A percentile compares a stretch with the other conserved stretches of the same genome.
phyloP scores from a whole-genome alignment of 2,329 filamentous ascomycete genomes.

The Cryoendolithus antarcticus region DNA sequence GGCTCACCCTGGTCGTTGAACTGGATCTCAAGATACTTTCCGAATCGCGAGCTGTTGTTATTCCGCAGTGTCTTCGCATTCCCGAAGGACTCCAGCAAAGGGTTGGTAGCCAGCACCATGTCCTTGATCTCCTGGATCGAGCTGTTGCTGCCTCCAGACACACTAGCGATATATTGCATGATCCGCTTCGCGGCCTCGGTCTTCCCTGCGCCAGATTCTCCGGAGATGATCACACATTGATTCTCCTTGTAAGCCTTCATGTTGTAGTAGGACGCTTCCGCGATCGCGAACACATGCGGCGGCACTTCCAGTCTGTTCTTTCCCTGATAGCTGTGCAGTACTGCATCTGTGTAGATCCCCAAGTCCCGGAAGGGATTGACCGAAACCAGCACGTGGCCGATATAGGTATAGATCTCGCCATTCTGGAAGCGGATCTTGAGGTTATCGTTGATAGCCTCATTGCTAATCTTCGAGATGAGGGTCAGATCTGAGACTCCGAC shows the following conservation, averaged over 20 bases:
- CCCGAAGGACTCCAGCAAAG: constrained; percentile 90
- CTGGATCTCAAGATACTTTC: constrained; percentile 94
- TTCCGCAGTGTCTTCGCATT: constrained; percentile 97
- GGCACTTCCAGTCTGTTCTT: constrained; percentile 83
- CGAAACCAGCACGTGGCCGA: constrained; percentile 96
- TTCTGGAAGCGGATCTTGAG: constrained; percentile 96
- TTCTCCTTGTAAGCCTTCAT: constrained; percentile 99
- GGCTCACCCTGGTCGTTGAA: constrained; percentile 89
- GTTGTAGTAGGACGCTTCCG: constrained; percentile 95
- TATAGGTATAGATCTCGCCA: constrained; percentile 98
- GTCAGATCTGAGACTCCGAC: constrained; percentile 97
- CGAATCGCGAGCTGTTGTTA: constrained; percentile 97
- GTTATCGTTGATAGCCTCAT: constrained; percentile 99
- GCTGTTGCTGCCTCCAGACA: constrained; percentile 71
- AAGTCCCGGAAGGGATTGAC: constrained; percentile 94
- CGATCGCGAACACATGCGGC: constrained; percentile 94
- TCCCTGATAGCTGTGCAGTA: constrained; percentile 85
- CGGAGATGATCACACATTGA: constrained; percentile 98
- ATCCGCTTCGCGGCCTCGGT: constrained; percentile 96
- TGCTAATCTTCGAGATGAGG: constrained; percentile 93
- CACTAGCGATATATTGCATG: constrained; percentile 99
- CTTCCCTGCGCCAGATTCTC: constrained; percentile 95
- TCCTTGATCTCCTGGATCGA: constrained; percentile 96
- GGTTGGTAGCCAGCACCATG: constrained; percentile 98
- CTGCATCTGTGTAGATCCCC: constrained; percentile 92